phyloP scores from a whole-genome alignment of 805 yeast genomes.

The Priceomyces melissophilus region DNA sequence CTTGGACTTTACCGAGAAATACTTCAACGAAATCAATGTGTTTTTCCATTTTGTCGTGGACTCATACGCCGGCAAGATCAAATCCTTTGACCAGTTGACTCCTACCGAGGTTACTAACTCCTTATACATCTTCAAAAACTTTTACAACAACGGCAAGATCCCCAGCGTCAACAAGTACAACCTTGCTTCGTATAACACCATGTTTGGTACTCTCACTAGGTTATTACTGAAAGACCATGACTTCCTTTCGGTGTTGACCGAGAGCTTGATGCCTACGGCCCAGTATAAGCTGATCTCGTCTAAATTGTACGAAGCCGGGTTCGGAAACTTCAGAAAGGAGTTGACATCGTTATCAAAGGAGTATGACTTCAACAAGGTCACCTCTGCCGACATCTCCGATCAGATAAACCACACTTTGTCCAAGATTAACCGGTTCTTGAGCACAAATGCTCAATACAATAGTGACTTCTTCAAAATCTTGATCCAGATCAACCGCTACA shows the following conservation, averaged over 20 bases:
- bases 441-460: slow-evolving; percentile 7
- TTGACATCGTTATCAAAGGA: slow-evolving; percentile 18
- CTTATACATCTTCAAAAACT: slow-evolving; percentile 23
- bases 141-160: slow-evolving; percentile 15
- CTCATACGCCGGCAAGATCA: slow-evolving; percentile 20
- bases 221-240: slow-evolving; percentile 11
- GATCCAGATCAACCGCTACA: slow-evolving; percentile 24
- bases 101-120: slow-evolving; percentile 23
- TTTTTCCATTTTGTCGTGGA: slow-evolving; percentile 18
- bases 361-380: slow-evolving; percentile 15
- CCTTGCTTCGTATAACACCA: slow-evolving; percentile 14
- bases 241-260: slow-evolving; percentile 17
- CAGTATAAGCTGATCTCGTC: slow-evolving; percentile 8
- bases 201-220: slow-evolving; percentile 18
- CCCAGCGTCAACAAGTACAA: slow-evolving; percentile 14
- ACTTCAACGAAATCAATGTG: slow-evolving; percentile 16
- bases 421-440: slow-evolving; percentile 15
- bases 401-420: slow-evolving; percentile 15
- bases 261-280: slow-evolving; percentile 14
- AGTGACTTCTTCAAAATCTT: slow-evolving; percentile 16
- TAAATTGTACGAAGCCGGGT: slow-evolving; percentile 14
- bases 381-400: slow-evolving; percentile 14
- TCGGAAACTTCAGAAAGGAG: slow-evolving; percentile 18
- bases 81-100: slow-evolving; percentile 20
- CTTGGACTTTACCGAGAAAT: slow-evolving; percentile 16